Percentiles rank a stretch among this genome's conserved stretches.
Conservation (phyloP, 2,329 filamentous ascomycete genomes). For the Hansfordia pulvinata region DNA sequence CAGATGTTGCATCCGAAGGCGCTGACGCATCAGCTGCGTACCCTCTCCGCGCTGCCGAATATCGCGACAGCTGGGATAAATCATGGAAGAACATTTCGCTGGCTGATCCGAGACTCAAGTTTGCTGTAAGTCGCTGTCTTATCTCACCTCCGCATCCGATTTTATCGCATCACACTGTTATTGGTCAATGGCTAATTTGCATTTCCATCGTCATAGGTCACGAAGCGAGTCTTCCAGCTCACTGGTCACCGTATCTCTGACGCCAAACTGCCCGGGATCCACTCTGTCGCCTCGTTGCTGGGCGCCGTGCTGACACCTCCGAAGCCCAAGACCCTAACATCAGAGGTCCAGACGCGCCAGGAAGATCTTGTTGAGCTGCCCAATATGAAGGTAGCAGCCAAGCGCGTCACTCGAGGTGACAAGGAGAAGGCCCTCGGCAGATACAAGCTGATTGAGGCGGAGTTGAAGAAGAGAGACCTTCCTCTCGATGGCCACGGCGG, state of each 20-base stretch:
- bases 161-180: too few species aligned
- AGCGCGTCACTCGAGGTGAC: constrained; percentile 56
- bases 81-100: constrained; percentile 47
- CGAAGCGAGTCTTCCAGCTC: constrained; percentile 69
- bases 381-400: constrained; percentile 57
- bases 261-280: constrained; percentile 42
- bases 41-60: constrained; percentile 24
- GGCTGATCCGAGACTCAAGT: constrained; percentile 47
- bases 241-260: constrained; percentile 69
- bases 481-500: constrained; percentile 36
- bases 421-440: constrained; percentile 59
- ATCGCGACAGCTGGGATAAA: constrained; percentile 31
- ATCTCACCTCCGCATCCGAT: neutral
- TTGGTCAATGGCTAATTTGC: constrained; percentile 3
- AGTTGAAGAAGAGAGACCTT: constrained; percentile 48
- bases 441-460: constrained; percentile 67
- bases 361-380: constrained; percentile 26
- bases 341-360: constrained; percentile 34
- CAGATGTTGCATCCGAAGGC: neutral
- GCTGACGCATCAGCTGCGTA: constrained; percentile 19
- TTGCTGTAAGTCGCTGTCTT: constrained; percentile 46
- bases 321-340: constrained; percentile 47
- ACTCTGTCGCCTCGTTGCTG: constrained; percentile 40
- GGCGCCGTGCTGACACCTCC: constrained; percentile 36
- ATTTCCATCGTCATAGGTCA: constrained; percentile 39